Evolutionary conservation across 2,329 filamentous ascomycete species (phyloP).

Genomic region (Trichoderma sp.): DNA sequence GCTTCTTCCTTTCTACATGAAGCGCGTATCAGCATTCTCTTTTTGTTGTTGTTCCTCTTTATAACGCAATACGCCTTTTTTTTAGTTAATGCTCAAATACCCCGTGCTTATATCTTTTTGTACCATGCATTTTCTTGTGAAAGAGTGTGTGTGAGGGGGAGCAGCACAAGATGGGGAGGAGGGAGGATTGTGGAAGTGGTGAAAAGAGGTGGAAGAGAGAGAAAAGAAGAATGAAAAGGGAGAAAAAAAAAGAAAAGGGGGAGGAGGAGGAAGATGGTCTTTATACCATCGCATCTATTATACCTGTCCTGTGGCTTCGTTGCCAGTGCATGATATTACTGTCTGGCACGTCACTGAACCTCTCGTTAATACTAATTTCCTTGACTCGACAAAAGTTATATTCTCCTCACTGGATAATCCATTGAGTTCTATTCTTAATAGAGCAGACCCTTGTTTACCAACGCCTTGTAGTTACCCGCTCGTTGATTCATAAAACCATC

Average conservation of each 20-base stretch:
- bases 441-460: background rate
- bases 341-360: background rate
- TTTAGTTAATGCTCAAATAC: constrained; percentile 22
- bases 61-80: constrained; percentile 16
- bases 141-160: background rate
- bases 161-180: constrained; percentile 3
- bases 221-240: background rate
- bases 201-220: background rate
- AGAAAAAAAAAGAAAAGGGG: background rate
- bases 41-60: constrained; percentile 13
- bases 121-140: background rate
- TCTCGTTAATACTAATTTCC: background rate
- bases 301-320: background rate
- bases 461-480: background rate
- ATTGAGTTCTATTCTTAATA: background rate
- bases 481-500: background rate
- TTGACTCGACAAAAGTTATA: background rate
- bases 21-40: constrained; percentile 16
- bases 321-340: background rate
- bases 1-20: constrained; percentile 11
- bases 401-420: background rate
- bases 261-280: background rate
- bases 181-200: background rate
- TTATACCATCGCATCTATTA: background rate
- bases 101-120: constrained; percentile 5